Conservation (phyloP, 441 rosid species). For the Gossypium trilobum region DNA sequence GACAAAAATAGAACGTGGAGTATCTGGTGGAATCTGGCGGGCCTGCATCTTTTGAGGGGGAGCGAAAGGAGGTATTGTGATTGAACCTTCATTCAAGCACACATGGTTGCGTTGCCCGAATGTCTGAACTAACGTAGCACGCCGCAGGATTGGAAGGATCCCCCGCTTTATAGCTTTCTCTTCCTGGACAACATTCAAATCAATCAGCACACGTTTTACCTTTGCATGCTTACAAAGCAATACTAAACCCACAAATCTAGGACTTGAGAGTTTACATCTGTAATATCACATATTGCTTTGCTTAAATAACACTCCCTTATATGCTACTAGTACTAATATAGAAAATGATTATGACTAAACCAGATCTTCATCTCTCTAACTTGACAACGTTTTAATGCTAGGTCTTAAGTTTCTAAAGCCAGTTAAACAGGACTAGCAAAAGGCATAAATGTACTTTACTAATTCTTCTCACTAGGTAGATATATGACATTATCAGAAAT, state of each 20-base stretch:
- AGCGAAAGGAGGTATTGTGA: conserved; percentile 87
- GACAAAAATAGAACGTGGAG: conserved; percentile 78
- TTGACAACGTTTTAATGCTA: background rate
- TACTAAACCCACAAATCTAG: background rate
- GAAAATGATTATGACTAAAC: background rate
- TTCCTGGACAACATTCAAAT: conserved; percentile 37
- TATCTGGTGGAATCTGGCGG: conserved; percentile 57
- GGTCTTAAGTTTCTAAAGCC: background rate
- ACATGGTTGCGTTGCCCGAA: conserved; percentile 89
- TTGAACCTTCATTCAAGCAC: conserved; percentile 76
- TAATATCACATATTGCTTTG: background rate
- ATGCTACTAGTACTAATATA: background rate
- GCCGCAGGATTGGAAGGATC: conserved; percentile 60
- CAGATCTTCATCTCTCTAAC: background rate
- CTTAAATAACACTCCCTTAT: background rate
- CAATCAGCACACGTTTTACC: background rate
- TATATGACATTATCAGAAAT: background rate
- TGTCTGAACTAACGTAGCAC: conserved; percentile 82
- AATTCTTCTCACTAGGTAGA: too few relatives aligned
- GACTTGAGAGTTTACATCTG: background rate
- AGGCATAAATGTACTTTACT: background rate
- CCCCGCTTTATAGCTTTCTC: conserved; percentile 86
- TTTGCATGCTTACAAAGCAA: background rate
- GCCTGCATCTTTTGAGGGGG: conserved; percentile 90
- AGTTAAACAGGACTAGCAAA: background rate